Conservation (phyloP, 2,329 filamentous ascomycete species). For the Escovopsis sp. region DNA sequence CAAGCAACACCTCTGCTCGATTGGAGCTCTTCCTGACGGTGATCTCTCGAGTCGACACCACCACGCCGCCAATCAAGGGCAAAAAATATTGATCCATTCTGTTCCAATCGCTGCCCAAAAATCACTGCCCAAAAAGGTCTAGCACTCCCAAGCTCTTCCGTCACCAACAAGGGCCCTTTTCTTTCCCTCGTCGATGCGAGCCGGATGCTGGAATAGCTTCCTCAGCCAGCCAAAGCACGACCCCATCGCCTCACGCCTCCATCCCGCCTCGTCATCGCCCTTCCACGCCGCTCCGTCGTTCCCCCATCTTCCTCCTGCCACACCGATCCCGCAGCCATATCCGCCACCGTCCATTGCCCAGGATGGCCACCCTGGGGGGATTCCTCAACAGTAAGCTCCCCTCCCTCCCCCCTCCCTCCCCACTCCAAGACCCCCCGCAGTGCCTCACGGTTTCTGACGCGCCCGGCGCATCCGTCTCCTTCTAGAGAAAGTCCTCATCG, state of each 20-base stretch:
- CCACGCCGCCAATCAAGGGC: too few relatives aligned
- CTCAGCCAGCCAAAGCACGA: neutral
- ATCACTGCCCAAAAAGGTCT: conserved; percentile 4
- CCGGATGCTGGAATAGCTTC: too few relatives aligned
- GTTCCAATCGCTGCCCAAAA: too few relatives aligned
- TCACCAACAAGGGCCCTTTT: neutral
- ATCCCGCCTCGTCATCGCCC: too few relatives aligned
- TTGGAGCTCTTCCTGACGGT: too few relatives aligned
- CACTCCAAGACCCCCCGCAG: conserved; percentile 1
- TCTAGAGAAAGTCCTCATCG: conserved; percentile 76
- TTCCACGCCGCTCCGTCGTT: too few relatives aligned
- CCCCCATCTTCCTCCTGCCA: too few relatives aligned
- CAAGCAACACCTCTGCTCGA: too few relatives aligned
- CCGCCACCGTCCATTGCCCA: conserved; percentile 2
- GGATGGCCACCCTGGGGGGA: conserved; percentile 29
- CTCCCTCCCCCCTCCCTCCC: neutral
- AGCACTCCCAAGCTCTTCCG: conserved; percentile 3
- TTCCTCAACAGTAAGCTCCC: conserved; percentile 27
- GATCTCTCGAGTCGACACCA: too few relatives aligned
- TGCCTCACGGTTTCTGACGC: neutral
- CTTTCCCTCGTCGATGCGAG: neutral
- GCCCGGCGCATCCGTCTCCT: neutral
- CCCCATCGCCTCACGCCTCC: too few relatives aligned
- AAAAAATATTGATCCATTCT: too few relatives aligned
- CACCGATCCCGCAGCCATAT: neutral